phyloP scores from a whole-genome alignment of 139 green algal species.

The Chlorella sp. region DNA sequence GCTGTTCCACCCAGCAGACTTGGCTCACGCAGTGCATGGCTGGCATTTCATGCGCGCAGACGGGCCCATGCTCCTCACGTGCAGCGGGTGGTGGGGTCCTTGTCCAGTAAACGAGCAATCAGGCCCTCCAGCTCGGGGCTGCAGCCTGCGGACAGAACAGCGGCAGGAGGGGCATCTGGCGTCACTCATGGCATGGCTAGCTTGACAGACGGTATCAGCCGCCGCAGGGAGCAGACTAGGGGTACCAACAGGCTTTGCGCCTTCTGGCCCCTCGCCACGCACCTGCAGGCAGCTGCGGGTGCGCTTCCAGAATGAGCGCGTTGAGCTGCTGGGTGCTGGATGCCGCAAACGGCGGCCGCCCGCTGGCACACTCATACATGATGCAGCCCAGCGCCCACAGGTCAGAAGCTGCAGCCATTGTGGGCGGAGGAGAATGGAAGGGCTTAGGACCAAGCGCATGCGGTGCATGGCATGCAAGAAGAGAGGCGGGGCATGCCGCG shows the following conservation, averaged over 20 bases:
- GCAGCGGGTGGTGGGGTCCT: conserved; percentile 81
- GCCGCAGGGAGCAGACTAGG: too few relatives aligned
- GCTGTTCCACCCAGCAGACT: not conserved
- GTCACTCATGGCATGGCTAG: too few relatives aligned
- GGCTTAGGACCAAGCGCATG: too few relatives aligned
- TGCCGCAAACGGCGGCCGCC: conserved; percentile 88
- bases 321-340: conserved; percentile 84
- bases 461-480: not conserved
- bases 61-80: conserved; percentile 65
- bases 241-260: too few relatives aligned
- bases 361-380: conserved; percentile 92
- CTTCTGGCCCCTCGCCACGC: too few relatives aligned
- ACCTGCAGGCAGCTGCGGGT: conserved; percentile 60
- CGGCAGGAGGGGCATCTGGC: too few relatives aligned
- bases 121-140: conserved; percentile 79
- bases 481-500: not conserved
- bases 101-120: conserved; percentile 81
- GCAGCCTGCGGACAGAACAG: conserved; percentile 50
- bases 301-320: conserved; percentile 73
- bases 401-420: conserved; percentile 76
- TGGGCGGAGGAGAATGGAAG: too few relatives aligned
- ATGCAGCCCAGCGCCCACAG: conserved; percentile 95
- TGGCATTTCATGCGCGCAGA: too few relatives aligned
- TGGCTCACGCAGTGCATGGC: too few relatives aligned
- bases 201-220: too few relatives aligned